phyloP scores from a whole-genome alignment of 805 yeast species.

The Danielia reshetovae region DNA sequence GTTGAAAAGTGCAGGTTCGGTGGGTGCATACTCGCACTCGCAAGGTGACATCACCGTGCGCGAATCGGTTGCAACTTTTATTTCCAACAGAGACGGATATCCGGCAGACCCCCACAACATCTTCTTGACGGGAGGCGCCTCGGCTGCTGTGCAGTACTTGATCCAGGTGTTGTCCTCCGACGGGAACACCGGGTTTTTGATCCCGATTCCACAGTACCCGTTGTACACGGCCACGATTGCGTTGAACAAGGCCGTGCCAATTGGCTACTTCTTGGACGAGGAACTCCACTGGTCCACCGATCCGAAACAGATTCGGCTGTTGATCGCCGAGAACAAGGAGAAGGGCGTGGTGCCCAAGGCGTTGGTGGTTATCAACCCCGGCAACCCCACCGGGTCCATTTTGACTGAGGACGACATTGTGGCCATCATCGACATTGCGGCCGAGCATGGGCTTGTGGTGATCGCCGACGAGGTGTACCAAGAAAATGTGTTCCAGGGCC shows the following conservation, averaged over 20 bases:
- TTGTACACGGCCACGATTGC: conserved; percentile 93
- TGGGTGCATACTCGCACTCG: conserved; percentile 94
- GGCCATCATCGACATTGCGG: conserved; percentile 73
- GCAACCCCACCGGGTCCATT: conserved; percentile 96
- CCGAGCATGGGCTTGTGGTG: conserved; percentile 76
- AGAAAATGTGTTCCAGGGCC: conserved; percentile 79
- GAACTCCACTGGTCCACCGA: conserved; percentile 79
- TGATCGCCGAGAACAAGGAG: conserved; percentile 44
- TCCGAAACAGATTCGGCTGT: conserved; percentile 55
- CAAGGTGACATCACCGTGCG: conserved; percentile 80
- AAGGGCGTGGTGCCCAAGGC: conserved; percentile 66
- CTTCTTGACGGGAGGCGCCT: conserved; percentile 90
- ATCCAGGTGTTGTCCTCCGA: conserved; percentile 68
- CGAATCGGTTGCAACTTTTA: conserved; percentile 76
- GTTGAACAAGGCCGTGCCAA: conserved; percentile 72
- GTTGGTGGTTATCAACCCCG: conserved; percentile 93
- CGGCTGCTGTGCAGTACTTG: conserved; percentile 83
- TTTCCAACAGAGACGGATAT: conserved; percentile 70
- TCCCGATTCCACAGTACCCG: conserved; percentile 98
- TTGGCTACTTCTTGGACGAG: conserved; percentile 87
- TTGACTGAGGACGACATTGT: conserved; percentile 62
- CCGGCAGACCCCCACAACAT: conserved; percentile 65
- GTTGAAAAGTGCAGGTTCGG: conserved; percentile 64
- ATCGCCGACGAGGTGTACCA: conserved; percentile 99
- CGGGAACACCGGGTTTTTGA: conserved; percentile 68